Conservation (phyloP, 495 filamentous ascomycete genomes). For the Lepraria neglecta region DNA sequence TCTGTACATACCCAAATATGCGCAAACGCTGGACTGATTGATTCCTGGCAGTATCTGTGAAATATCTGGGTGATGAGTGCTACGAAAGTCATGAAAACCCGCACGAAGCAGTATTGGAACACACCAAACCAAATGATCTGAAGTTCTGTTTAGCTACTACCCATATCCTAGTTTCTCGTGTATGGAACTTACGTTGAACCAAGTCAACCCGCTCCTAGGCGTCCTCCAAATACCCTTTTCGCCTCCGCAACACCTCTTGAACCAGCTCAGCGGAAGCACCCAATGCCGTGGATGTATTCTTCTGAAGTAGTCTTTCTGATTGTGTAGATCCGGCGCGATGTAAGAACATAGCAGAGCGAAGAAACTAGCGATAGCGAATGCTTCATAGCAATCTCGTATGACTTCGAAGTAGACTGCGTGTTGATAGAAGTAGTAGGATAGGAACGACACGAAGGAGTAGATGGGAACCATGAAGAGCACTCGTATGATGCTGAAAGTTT, state of each 20-base stretch:
- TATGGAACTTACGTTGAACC: slow-evolving; percentile 65
- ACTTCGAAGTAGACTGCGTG: slow-evolving; percentile 79
- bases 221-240: slow-evolving; percentile 58
- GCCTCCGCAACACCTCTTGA: slow-evolving; percentile 56
- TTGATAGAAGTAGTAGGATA: slow-evolving; percentile 69
- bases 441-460: slow-evolving; percentile 72
- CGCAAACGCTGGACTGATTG: slow-evolving; percentile 68
- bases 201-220: slow-evolving; percentile 78
- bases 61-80: slow-evolving; percentile 66
- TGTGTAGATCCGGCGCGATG: slow-evolving; percentile 69
- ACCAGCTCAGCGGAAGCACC: slow-evolving; percentile 67
- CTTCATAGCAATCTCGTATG: slow-evolving; percentile 81
- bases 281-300: slow-evolving; percentile 60
- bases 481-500: slow-evolving; percentile 62
- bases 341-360: slow-evolving; percentile 86
- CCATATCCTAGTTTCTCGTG: slow-evolving; percentile 12
- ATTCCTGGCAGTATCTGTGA: slow-evolving; percentile 70
- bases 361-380: slow-evolving; percentile 85
- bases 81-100: slow-evolving; percentile 75
- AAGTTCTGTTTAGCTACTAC: slow-evolving; percentile 5
- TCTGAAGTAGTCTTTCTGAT: slow-evolving; percentile 85
- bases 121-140: slow-evolving; percentile 78
- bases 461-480: slow-evolving; percentile 89
- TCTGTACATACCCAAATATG: slow-evolving; percentile 67
- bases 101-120: slow-evolving; percentile 87